Percentiles rank a stretch among this genome's conserved stretches.
These are phyloP conservation scores for Mentha longifolia DNA, from an alignment of 257 asterid species.

Conservation along the genomic window DNA sequence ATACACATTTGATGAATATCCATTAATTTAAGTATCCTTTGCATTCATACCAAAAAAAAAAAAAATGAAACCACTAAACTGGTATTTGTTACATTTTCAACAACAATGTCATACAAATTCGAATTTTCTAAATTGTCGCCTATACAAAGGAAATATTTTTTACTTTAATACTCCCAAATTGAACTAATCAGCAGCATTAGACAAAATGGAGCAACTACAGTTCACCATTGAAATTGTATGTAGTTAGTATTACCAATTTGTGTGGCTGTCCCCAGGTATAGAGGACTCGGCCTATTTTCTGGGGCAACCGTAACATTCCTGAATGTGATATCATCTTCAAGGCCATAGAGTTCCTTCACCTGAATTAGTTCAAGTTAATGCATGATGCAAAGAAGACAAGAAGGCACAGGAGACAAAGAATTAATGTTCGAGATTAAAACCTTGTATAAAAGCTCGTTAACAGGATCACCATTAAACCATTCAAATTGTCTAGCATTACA, in stretches of 20 bases:
- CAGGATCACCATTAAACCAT: slow-evolving; percentile 83
- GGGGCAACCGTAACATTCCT: slow-evolving; percentile 85
- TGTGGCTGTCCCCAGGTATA: slow-evolving; percentile 94
- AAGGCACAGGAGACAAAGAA: slow-evolving; percentile 20
- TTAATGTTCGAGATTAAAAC: slow-evolving; percentile 40
- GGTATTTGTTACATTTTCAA: background rate
- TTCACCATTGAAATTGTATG: slow-evolving; percentile 4
- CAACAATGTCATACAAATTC: background rate
- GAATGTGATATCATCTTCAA: slow-evolving; percentile 67
- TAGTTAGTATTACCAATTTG: slow-evolving; percentile 74
- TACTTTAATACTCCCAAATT: slow-evolving; percentile 19
- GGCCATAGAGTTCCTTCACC: slow-evolving; percentile 96
- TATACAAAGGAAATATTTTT: background rate
- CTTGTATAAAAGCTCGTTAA: slow-evolving; percentile 72
- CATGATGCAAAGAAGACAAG: background rate
- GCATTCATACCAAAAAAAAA: background rate
- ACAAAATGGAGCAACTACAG: background rate
- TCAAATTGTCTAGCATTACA: slow-evolving; percentile 78
- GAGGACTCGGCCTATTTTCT: slow-evolving; percentile 87
- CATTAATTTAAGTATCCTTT: background rate
- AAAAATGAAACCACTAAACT: slow-evolving; percentile 14
- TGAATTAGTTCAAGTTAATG: slow-evolving; percentile 44
- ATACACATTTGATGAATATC: slow-evolving; percentile 9
- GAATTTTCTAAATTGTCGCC: background rate
- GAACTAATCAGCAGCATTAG: slow-evolving; percentile 19